Base-by-base conservation (phyloP, 2,329 filamentous ascomycete genomes). In the Hortaea sp. region DNA sequence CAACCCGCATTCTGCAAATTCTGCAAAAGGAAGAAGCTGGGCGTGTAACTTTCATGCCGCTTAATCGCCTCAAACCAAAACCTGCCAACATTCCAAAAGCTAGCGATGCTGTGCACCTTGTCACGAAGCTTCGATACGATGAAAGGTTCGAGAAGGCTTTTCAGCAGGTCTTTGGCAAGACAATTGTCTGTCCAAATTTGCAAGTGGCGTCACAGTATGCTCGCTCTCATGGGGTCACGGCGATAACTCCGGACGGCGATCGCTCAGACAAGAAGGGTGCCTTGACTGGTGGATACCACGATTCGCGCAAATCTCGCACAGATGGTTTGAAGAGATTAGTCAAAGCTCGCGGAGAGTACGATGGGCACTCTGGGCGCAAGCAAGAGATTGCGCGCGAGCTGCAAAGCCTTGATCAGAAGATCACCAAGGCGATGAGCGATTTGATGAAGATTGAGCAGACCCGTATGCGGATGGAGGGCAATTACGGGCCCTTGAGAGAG, bases 251-350 rank as follows among this genome's bases (percentile, higher is more conserved):
- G 3, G 89, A 97, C 47, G 92, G 92, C 65, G 90, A 97, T 66
- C 87, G 87, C 30, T 89, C 88, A 1, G 94, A 95, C 68, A 95
- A 94, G 69, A 85, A 90, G 57, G 92, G 92, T 67, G 90, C 89
- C 10, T 80, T 98, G 71, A 95, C 88, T 42, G 92, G 92, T 72
- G 92, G 92, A 57, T 98, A 84, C 62, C 84, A 95, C 52, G 92
- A 98, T 61, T 79, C 85, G 7, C 79, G 85, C 31, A 84, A 82
- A 55, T 97, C 90, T 1, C 83, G 90, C 20, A 74, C 97, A n/a
- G 84, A 90, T 57, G 88, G 85, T 29, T 84, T 95, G 29, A 82
- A 83, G 49, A 75, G 79, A 5, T 79, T 90, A 30, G 79, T 81
- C 46, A 82, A 80, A 57, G 87, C 84, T 73, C 80, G 88, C 32